Conservation (phyloP, 306 rosid genomes). For the Cucurbita ficifolia region DNA sequence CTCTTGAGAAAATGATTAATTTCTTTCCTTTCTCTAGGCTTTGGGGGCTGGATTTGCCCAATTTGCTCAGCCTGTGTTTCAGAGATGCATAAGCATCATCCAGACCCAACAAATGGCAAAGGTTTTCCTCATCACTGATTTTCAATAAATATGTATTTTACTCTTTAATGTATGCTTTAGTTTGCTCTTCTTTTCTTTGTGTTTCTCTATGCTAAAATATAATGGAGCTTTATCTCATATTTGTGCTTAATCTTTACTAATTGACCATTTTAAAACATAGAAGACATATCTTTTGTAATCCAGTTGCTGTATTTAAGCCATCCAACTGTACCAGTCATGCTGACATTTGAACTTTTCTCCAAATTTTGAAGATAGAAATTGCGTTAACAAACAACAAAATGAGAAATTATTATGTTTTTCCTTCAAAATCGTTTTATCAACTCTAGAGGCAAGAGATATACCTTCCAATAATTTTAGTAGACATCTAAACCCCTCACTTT, state of each 20-base stretch:
- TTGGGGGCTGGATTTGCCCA: slow-evolving; percentile 83
- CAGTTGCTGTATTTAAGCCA: too few relatives aligned
- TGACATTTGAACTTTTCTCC: neutral
- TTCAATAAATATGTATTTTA: neutral
- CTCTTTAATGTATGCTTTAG: neutral
- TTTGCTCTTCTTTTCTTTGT: neutral
- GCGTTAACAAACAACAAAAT: neutral
- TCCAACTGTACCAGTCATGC: neutral
- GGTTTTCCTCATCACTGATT: slow-evolving; percentile 30
- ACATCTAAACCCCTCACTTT: neutral
- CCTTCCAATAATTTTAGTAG: neutral
- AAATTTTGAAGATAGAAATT: neutral
- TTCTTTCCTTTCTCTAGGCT: slow-evolving; percentile 44
- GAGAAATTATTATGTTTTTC: neutral
- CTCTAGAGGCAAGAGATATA: neutral
- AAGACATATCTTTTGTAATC: too few relatives aligned
- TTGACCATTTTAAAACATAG: neutral
- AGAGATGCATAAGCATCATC: slow-evolving; percentile 90
- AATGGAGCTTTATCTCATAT: neutral
- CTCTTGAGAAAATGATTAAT: neutral
- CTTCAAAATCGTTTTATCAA: neutral
- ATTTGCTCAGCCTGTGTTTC: slow-evolving; percentile 88
- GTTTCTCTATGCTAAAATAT: neutral
- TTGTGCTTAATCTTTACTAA: neutral
- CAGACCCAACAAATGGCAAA: slow-evolving; percentile 83